phyloP scores from a whole-genome alignment of 331 rosid species.

The Malus hybrid region DNA sequence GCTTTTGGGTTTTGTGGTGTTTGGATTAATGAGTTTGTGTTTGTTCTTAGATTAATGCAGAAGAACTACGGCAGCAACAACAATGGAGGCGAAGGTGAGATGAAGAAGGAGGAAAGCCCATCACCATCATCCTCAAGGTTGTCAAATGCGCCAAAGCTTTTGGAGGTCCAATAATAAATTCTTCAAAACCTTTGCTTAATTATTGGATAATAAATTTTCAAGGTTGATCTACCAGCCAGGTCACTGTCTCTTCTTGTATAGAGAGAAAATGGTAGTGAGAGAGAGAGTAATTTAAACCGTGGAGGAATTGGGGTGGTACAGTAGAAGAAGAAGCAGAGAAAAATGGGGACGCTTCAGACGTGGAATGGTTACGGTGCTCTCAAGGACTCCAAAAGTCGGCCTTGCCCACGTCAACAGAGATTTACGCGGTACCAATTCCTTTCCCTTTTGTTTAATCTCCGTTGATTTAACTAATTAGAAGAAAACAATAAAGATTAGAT shows the following conservation, averaged over 20 bases:
- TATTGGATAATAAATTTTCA: too few relatives aligned
- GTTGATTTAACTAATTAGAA: neutral
- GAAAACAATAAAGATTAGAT: neutral
- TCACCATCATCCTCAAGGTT: too few relatives aligned
- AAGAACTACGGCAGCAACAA: too few relatives aligned
- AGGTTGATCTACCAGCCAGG: conserved; percentile 27
- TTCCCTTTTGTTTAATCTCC: neutral
- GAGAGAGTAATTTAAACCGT: conserved; percentile 28
- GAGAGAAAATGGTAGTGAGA: neutral
- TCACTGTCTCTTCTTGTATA: conserved; percentile 3
- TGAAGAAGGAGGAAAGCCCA: too few relatives aligned
- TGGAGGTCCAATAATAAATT: too few relatives aligned
- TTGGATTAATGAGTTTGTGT: too few relatives aligned
- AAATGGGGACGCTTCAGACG: conserved; percentile 91
- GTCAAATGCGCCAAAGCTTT: too few relatives aligned
- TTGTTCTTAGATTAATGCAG: too few relatives aligned
- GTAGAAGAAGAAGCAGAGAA: neutral
- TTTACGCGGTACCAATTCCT: conserved; percentile 52
- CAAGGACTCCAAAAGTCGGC: conserved; percentile 96
- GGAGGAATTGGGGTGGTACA: neutral
- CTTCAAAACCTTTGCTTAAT: too few relatives aligned
- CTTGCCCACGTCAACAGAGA: conserved; percentile 99
- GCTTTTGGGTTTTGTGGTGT: too few relatives aligned
- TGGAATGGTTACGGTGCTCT: conserved; percentile 93
- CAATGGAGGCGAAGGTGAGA: too few relatives aligned